Evolutionary conservation across 352 stramenopile genomes (phyloP).

Genomic region (Phytophthora meadii): DNA sequence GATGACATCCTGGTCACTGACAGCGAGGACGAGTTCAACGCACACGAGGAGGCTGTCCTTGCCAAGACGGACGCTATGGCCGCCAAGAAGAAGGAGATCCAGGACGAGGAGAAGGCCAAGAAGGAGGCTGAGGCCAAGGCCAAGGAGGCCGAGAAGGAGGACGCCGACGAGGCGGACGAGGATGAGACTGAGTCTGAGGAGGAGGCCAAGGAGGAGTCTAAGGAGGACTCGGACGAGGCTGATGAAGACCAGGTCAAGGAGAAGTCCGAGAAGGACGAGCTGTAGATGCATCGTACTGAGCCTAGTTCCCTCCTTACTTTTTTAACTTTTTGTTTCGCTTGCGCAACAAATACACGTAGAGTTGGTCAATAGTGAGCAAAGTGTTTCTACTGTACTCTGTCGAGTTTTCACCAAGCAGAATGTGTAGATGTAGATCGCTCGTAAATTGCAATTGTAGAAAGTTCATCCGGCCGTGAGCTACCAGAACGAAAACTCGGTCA

Average conservation of each 20-base stretch:
- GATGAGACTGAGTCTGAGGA: slow-evolving; percentile 36
- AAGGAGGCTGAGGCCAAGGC: slow-evolving; percentile 76
- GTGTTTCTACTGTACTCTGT: not conserved
- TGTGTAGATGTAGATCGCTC: too few species aligned
- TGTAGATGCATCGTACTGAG: slow-evolving; percentile 37
- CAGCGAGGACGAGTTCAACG: slow-evolving; percentile 96
- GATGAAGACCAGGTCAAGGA: slow-evolving; percentile 34
- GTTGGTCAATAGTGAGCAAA: slow-evolving; percentile 27
- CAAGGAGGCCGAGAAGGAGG: slow-evolving; percentile 78
- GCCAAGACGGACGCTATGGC: slow-evolving; percentile 81
- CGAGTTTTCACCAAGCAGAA: too few species aligned
- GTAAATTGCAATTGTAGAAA: too few species aligned
- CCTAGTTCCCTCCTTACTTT: slow-evolving; percentile 23
- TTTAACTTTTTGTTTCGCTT: slow-evolving; percentile 41
- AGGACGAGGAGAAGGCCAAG: slow-evolving; percentile 79
- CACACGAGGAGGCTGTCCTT: slow-evolving; percentile 95
- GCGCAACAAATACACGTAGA: slow-evolving; percentile 41
- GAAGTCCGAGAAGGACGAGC: slow-evolving; percentile 55
- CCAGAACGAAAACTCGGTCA: too few species aligned
- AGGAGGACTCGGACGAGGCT: slow-evolving; percentile 27
- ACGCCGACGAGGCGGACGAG: slow-evolving; percentile 69
- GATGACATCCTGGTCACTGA: slow-evolving; percentile 99
- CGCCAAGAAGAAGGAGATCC: slow-evolving; percentile 78
- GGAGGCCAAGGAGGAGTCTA: slow-evolving; percentile 23
- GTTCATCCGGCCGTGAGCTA: too few species aligned